Base-by-base conservation (phyloP, 345 rosid species). In the Gossypium longicalyx region DNA sequence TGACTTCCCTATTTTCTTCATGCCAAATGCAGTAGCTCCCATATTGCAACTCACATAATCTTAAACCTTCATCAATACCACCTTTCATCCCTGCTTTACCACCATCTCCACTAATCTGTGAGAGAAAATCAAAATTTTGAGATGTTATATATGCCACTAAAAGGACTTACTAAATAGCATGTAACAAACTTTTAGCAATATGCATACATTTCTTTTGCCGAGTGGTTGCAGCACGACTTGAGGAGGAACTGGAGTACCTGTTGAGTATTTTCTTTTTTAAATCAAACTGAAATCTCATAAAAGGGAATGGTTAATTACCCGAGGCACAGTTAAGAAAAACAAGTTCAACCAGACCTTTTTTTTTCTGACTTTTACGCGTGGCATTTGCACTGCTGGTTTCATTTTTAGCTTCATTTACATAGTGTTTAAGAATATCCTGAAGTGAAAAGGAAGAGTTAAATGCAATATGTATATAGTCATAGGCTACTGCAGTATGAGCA, bases 1-100 rank as follows among this genome's bases (percentile, higher is more conserved):
- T 82, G 10, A 86, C 86, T 87, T 91, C 88, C 84, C 82, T 91
- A 83, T 93, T 90, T 81, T 93, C 87, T 76, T 81, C 87, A 75
- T 85, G 89, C 99, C 98, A 95, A 73, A 85, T 87, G 87, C 99
- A 95, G 85, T 95, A 95, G 64, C 64, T 60, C 64, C 64, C 64
- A 60, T 60, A 60, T 60, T 25, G 27, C 4, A 25, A 60, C 64
- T 95, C 97, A 83, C 99, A 95, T 61, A 72, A 77, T 77, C 80
- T 87, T 73, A 69, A 83, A 80, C 69, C 81, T 75, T 82, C 91
- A 77, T 85, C 88, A 72, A 73, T 67, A 38, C 17, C 58, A 47
- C 71, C 81, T 79, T 67, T 77, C 27, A 27, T 77, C 67, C 74
- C 76, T 63, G 15, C 47, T 23, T 77, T 54, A 61, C 61, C 76